Evolutionary conservation across 1,284 basidiomycete genomes (phyloP).

Genomic region (Cutaneotrichosporon sp.): DNA sequence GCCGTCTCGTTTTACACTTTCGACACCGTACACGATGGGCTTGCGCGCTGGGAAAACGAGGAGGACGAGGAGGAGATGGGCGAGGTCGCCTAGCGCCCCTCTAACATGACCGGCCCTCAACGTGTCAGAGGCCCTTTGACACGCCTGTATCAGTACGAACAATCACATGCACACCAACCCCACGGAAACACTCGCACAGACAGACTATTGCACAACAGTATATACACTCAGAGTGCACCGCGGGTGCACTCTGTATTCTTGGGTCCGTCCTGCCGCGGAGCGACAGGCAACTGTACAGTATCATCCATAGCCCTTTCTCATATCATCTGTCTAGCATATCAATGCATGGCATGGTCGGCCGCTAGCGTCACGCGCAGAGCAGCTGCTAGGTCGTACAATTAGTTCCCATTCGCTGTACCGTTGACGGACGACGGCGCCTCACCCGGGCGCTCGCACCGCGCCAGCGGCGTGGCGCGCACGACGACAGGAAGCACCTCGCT

Average conservation of each 20-base stretch:
- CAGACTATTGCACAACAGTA: too few species aligned
- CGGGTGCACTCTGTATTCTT: neutral
- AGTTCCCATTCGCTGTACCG: too few species aligned
- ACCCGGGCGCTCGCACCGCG: neutral
- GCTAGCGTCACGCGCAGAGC: neutral
- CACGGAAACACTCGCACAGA: too few species aligned
- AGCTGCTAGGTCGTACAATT: neutral
- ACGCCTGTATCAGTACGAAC: too few species aligned
- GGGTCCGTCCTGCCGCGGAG: neutral
- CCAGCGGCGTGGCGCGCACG: slow-evolving; percentile 35
- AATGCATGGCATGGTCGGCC: neutral
- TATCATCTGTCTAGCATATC: neutral
- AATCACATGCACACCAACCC: too few species aligned
- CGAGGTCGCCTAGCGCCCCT: neutral
- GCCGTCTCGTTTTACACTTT: slow-evolving; percentile 61
- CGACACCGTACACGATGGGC: slow-evolving; percentile 45
- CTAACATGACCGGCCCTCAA: too few species aligned
- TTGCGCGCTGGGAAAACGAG: slow-evolving; percentile 21
- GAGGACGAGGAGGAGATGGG: slow-evolving; percentile 17
- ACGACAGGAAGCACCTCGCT: slow-evolving; percentile 48
- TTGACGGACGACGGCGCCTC: too few species aligned
- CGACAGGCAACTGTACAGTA: neutral
- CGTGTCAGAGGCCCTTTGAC: too few species aligned
- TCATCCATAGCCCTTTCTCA: neutral
- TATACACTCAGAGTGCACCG: neutral